Evolutionary conservation across 139 green algal genomes (phyloP).

Genomic region (Pseudopediastrum boryanum): DNA sequence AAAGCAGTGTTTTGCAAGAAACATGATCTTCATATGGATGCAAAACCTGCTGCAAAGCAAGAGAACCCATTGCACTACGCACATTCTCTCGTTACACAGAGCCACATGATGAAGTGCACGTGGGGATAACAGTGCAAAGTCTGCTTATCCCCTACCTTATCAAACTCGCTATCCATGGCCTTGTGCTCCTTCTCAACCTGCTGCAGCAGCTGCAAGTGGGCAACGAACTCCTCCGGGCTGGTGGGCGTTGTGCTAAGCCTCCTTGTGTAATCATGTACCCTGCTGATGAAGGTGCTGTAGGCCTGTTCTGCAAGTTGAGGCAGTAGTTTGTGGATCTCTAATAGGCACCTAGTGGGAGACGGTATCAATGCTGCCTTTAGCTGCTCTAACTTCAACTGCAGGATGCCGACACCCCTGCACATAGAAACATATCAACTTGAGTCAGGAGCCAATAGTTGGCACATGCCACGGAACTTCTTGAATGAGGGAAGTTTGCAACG

Average conservation of each 20-base stretch:
- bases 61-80: background rate
- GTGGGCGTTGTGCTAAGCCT: slow-evolving; percentile 40
- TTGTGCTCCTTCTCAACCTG: slow-evolving; percentile 50
- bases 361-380: slow-evolving; percentile 55
- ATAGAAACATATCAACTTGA: background rate
- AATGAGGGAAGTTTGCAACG: background rate
- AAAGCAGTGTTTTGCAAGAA: background rate
- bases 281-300: slow-evolving; percentile 63
- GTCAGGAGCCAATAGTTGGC: background rate
- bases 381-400: slow-evolving; percentile 45
- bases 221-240: slow-evolving; percentile 70
- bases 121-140: too few species aligned
- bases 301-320: slow-evolving; percentile 52
- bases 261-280: slow-evolving; percentile 46
- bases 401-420: slow-evolving; percentile 49
- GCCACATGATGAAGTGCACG: background rate
- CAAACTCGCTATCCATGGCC: slow-evolving; percentile 50
- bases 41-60: background rate
- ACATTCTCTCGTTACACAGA: background rate
- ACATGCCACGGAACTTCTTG: background rate
- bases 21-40: background rate
- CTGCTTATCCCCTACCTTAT: too few species aligned
- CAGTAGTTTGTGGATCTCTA: slow-evolving; percentile 50
- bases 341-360: slow-evolving; percentile 51
- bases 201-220: slow-evolving; percentile 51